Evolutionary conservation across 2,329 filamentous ascomycete species (phyloP), one percentile per base, ranked within the genome.

Genomic region (Akanthomyces dipterigenus): DNA sequence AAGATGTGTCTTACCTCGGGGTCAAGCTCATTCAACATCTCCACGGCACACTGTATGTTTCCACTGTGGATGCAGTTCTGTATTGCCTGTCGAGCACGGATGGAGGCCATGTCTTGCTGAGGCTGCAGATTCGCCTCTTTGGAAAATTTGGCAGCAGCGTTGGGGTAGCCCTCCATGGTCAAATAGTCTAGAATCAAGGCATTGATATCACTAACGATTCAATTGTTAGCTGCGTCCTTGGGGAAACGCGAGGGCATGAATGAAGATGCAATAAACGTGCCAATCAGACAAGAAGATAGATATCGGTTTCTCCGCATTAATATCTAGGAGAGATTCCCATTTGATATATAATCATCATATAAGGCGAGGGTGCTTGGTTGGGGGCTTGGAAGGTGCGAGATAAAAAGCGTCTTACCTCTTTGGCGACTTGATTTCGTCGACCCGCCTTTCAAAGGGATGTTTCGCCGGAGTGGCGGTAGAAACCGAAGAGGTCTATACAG

Each of bases 291-390:
- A 89, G 88, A 90, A 87, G 70, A 74, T 73, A 68, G 64, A 73
- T 75, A 90, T 88, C 82, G 78, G 81, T 76, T 87, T 91, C 87
- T 99, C 95, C 88, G 90, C 95, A 99, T 83, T 77, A 75, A 78
- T 80, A 85, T 83, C 90, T 98, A 91, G 89, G 95, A 99, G 96
- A 99, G 95, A 99, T 99, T 99, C 95, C 95, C 95, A 99, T 96
- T 56, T 96, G 88, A 90, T 88, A 90, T 88, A 87, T 82, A 78
- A 90, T 96, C 93, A 96, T 96, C 81, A 86, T 80, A 69, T n/a
- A 78, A 66, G 67, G 65, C 54, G 14, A 28, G 31, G n/a, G 24
- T 40, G 51, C 5, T 57, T 48, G 42, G 34, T 55, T 56, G 57
- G 56, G 22, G 38, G 36, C 3, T 51, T n/a, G 28, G 11, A 11